Conservation (phyloP, 2,329 filamentous ascomycete genomes). For the Trichoderma atroviride region DNA sequence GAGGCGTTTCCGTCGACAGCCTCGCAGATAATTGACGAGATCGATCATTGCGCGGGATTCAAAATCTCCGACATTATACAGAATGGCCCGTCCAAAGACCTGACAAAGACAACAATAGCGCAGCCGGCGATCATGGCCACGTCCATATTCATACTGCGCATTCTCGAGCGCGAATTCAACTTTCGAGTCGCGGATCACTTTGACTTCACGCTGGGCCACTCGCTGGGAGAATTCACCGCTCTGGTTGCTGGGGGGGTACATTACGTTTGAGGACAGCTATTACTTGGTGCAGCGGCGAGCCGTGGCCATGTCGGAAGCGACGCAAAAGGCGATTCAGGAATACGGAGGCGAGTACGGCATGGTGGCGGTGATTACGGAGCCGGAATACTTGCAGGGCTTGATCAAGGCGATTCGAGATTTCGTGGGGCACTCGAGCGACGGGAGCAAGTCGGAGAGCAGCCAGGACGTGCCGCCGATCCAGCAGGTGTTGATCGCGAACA, state of each 20-base stretch:
- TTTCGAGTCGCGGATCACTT: slow-evolving; percentile 72
- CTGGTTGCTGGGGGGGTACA: slow-evolving; percentile 79
- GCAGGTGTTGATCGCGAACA: slow-evolving; percentile 88
- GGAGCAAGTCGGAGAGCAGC: slow-evolving; percentile 67
- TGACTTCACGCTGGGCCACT: slow-evolving; percentile 86
- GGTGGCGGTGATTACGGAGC: slow-evolving; percentile 89
- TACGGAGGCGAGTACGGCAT: slow-evolving; percentile 88
- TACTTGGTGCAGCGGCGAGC: slow-evolving; percentile 76
- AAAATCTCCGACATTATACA: slow-evolving; percentile 78
- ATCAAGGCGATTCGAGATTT: slow-evolving; percentile 79
- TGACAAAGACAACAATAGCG: slow-evolving; percentile 83
- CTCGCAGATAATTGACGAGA: slow-evolving; percentile 77
- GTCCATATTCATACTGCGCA: slow-evolving; percentile 83
- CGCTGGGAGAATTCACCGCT: slow-evolving; percentile 89
- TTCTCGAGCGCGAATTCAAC: slow-evolving; percentile 82
- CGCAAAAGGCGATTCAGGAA: slow-evolving; percentile 62
- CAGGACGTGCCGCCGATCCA: slow-evolving; percentile 74
- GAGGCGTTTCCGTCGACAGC: slow-evolving; percentile 81
- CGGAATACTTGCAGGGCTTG: slow-evolving; percentile 69
- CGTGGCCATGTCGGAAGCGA: slow-evolving; percentile 81
- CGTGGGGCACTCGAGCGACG: slow-evolving; percentile 67
- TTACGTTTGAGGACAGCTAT: slow-evolving; percentile 76
- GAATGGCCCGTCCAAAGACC: slow-evolving; percentile 72
- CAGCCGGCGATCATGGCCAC: slow-evolving; percentile 97
- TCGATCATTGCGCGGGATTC: slow-evolving; percentile 75